Percentiles rank a stretch among this genome's conserved stretches.
phyloP scores from a whole-genome alignment of 176 grass and related monocot genomes.

The Avena insularis region DNA sequence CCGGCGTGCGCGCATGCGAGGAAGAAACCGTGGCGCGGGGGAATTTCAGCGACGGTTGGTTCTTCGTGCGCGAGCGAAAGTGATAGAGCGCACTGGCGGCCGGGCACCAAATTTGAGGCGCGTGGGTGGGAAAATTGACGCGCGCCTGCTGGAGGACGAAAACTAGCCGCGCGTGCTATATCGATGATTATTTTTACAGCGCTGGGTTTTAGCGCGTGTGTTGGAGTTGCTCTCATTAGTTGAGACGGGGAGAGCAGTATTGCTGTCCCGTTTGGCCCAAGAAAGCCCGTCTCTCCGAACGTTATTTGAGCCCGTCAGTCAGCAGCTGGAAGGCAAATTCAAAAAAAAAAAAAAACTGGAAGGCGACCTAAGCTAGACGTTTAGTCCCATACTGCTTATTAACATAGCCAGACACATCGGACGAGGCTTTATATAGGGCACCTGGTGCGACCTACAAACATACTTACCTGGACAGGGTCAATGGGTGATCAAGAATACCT shows the following conservation, averaged over 20 bases:
- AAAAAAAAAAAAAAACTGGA: neutral
- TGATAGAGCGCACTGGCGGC: too few relatives aligned
- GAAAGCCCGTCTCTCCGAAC: neutral
- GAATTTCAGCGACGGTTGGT: too few relatives aligned
- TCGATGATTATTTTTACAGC: too few relatives aligned
- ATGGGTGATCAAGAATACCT: neutral
- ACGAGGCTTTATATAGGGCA: neutral
- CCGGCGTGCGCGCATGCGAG: too few relatives aligned
- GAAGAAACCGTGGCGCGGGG: too few relatives aligned
- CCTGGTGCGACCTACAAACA: too few relatives aligned
- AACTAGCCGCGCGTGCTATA: too few relatives aligned
- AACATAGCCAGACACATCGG: neutral
- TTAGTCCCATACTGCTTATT: neutral
- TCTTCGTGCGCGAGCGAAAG: too few relatives aligned
- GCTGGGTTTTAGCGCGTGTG: too few relatives aligned
- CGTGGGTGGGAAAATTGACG: too few relatives aligned
- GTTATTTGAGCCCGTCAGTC: neutral
- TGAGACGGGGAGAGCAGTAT: neutral
- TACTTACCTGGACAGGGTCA: neutral
- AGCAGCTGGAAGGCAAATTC: neutral
- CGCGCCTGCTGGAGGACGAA: too few relatives aligned
- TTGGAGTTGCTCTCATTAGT: neutral
- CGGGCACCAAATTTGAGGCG: too few relatives aligned
- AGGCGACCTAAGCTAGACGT: neutral
- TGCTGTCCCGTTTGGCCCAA: neutral